Percentiles rank a stretch among this genome's conserved stretches.
These are phyloP conservation scores for Cytospora chrysosperma DNA, from an alignment of 2,329 filamentous ascomycete genomes.

Conservation along the genomic window DNA sequence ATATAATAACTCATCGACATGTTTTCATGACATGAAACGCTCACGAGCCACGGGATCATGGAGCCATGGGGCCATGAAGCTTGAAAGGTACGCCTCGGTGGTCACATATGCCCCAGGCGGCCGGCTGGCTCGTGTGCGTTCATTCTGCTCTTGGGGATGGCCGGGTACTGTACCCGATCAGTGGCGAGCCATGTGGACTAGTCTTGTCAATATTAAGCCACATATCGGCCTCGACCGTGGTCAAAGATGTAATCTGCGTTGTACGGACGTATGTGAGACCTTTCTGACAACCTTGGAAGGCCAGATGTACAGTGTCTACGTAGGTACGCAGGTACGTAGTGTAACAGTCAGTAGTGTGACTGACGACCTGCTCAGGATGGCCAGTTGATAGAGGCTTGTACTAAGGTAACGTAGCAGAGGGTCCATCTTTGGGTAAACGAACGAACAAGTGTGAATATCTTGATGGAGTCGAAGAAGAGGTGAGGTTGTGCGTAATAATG, in stretches of 20 bases:
- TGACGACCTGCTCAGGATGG: too few species aligned
- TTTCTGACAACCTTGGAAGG: too few species aligned
- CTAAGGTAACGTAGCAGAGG: too few species aligned
- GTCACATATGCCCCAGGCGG: not conserved
- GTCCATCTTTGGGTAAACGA: not conserved
- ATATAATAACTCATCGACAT: too few species aligned
- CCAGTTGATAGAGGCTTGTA: too few species aligned
- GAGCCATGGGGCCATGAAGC: too few species aligned
- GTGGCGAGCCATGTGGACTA: not conserved
- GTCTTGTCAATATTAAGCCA: not conserved
- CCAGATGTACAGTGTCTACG: too few species aligned
- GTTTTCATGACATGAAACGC: not conserved
- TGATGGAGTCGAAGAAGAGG: not conserved
- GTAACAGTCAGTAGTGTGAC: too few species aligned
- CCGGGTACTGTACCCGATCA: not conserved
- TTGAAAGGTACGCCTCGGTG: too few species aligned
- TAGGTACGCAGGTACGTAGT: too few species aligned
- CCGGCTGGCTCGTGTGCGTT: not conserved
- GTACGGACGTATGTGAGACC: not conserved
- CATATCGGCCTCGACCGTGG: not conserved
- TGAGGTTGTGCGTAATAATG: not conserved
- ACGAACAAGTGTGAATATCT: not conserved
- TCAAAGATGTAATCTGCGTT: not conserved
- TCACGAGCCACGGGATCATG: not conserved
- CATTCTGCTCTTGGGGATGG: not conserved